Conservation (phyloP, 352 stramenopile species). For the Globisporangium perplexum region DNA sequence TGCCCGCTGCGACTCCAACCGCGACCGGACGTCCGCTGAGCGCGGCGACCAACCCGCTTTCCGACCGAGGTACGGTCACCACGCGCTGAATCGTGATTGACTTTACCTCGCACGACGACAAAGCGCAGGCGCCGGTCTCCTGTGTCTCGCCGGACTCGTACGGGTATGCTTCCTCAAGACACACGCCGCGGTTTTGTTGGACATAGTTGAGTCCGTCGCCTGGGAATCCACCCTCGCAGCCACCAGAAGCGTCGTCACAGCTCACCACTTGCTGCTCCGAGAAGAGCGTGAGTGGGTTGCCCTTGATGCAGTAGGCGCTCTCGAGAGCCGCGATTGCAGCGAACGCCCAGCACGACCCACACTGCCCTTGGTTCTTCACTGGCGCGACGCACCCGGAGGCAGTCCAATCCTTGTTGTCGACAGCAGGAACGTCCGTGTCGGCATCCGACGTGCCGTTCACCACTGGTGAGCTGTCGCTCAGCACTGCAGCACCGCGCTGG, state of each 20-base stretch:
- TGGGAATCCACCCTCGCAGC: conserved; percentile 87
- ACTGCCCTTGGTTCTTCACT: conserved; percentile 96
- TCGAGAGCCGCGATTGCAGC: conserved; percentile 90
- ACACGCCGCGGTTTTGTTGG: conserved; percentile 73
- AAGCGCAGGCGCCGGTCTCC: conserved; percentile 23
- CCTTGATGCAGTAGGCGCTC: conserved; percentile 84
- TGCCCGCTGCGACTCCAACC: conserved; percentile 93
- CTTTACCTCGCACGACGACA: conserved; percentile 24
- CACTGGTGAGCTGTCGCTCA: background rate
- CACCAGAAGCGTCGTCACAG: conserved; percentile 81
- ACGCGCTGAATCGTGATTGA: conserved; percentile 31
- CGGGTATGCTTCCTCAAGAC: conserved; percentile 61
- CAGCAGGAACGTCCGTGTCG: conserved; percentile 23
- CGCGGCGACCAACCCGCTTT: conserved; percentile 79
- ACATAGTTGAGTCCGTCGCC: conserved; percentile 89
- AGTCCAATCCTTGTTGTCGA: conserved; percentile 51
- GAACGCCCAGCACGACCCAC: conserved; percentile 98
- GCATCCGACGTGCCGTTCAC: conserved; percentile 11
- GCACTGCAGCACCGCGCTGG: conserved; percentile 11
- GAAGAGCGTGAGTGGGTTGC: conserved; percentile 64
- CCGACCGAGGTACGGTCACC: conserved; percentile 62
- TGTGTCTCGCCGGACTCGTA: conserved; percentile 65
- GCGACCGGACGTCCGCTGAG: conserved; percentile 90
- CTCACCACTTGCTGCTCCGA: conserved; percentile 92
- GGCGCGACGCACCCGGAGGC: conserved; percentile 41